Percentiles rank a stretch among this genome's conserved stretches.
These are phyloP conservation scores for Cenchrus purpureus DNA, from an alignment of 176 grass and related monocot genomes.

Conservation along the genomic window DNA sequence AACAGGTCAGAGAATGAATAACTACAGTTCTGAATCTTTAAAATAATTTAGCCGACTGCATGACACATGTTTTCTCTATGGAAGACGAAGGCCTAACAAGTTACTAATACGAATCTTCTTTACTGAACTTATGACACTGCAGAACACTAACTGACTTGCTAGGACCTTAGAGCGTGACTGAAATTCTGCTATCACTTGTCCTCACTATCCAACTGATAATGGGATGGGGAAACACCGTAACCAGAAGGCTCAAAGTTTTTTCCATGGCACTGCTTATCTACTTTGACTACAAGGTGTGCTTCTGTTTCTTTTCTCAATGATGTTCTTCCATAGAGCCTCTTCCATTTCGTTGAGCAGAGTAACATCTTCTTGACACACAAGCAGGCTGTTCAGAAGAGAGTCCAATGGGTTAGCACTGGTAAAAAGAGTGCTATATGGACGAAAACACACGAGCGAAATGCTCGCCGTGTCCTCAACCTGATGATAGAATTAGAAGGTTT, in stretches of 20 bases:
- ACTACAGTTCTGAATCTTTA: neutral
- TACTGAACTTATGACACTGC: constrained; percentile 36
- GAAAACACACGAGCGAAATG: constrained; percentile 85
- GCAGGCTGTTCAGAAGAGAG: constrained; percentile 87
- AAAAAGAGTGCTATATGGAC: constrained; percentile 73
- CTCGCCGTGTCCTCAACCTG: constrained; percentile 81
- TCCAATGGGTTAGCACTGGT: constrained; percentile 65
- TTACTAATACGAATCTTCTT: constrained; percentile 30
- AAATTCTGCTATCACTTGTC: neutral
- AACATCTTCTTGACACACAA: constrained; percentile 47
- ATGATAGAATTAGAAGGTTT: constrained; percentile 95
- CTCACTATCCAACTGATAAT: constrained; percentile 48
- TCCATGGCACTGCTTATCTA: constrained; percentile 75
- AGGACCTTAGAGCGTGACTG: constrained; percentile 4
- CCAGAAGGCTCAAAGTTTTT: constrained; percentile 81
- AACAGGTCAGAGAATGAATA: constrained; percentile 20
- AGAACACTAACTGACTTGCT: constrained; percentile 13
- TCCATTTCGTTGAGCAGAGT: constrained; percentile 24
- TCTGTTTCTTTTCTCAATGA: neutral
- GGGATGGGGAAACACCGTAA: constrained; percentile 82
- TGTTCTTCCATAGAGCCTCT: constrained; percentile 29
- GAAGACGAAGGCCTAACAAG: neutral
- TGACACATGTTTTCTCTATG: constrained; percentile 23
- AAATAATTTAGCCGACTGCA: neutral
- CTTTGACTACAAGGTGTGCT: constrained; percentile 79